Conservation (phyloP, 2,329 filamentous ascomycete genomes). For the Penicillium brasilianum region DNA sequence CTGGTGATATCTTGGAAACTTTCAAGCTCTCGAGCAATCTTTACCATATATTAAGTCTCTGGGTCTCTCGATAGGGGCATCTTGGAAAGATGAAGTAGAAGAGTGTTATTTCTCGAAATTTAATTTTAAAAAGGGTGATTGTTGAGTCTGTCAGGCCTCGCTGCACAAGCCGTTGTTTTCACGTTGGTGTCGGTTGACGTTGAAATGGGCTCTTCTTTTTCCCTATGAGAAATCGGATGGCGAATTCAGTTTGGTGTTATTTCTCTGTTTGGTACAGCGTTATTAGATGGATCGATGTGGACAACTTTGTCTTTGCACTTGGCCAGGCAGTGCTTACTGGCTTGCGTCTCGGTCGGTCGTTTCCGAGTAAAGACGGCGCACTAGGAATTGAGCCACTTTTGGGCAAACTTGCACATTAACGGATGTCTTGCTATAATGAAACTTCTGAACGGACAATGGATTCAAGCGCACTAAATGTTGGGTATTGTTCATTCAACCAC, state of each 20-base stretch:
- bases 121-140: too few species aligned
- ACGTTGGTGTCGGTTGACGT: not conserved
- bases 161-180: not conserved
- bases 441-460: not conserved
- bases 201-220: conserved; percentile 2
- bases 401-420: not conserved
- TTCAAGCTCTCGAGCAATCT: too few species aligned
- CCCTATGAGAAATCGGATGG: not conserved
- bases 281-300: not conserved
- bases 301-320: conserved; percentile 9
- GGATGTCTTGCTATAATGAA: not conserved
- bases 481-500: not conserved
- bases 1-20: too few species aligned
- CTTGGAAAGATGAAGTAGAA: too few species aligned
- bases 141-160: not conserved
- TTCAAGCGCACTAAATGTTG: not conserved
- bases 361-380: not conserved
- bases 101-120: too few species aligned
- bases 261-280: conserved; percentile 4
- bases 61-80: not conserved
- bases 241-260: not conserved
- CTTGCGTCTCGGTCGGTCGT: not conserved
- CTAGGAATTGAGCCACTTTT: conserved; percentile 6
- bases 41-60: too few species aligned
- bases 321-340: conserved; percentile 1